A percentile compares a stretch with the other conserved stretches of the same genome.
Conservation (phyloP, 768 basidiomycete genomes). For the Porphyrellus cyaneotinctus region DNA sequence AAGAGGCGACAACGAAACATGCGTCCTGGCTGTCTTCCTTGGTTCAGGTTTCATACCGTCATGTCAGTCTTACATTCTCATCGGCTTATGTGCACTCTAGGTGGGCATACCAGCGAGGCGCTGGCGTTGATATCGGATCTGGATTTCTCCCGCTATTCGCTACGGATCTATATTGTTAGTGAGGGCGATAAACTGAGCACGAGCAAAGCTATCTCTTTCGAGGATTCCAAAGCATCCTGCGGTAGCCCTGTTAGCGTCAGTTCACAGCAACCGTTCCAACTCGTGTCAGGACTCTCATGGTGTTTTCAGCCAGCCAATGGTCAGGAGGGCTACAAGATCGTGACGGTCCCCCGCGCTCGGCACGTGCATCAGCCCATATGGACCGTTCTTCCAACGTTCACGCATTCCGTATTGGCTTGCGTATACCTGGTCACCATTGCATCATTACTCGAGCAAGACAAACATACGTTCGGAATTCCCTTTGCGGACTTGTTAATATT, state of each 20-base stretch:
- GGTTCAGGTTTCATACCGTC: slow-evolving; percentile 74
- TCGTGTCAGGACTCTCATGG: slow-evolving; percentile 9
- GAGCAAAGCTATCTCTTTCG: slow-evolving; percentile 64
- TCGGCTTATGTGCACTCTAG: slow-evolving; percentile 39
- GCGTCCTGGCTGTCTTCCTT: slow-evolving; percentile 76
- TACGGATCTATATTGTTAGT: slow-evolving; percentile 77
- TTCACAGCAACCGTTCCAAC: background rate
- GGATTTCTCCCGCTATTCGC: slow-evolving; percentile 69
- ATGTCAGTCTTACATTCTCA: background rate
- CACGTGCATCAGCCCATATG: slow-evolving; percentile 76
- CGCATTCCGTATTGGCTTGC: slow-evolving; percentile 57
- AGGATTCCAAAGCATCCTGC: slow-evolving; percentile 34
- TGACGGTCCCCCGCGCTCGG: slow-evolving; percentile 83
- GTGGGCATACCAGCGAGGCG: slow-evolving; percentile 92
- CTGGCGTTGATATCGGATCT: slow-evolving; percentile 67
- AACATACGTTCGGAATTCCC: slow-evolving; percentile 13
- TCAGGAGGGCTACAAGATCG: slow-evolving; percentile 40
- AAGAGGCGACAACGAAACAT: slow-evolving; percentile 26
- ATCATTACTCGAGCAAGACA: slow-evolving; percentile 38
- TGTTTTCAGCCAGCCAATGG: slow-evolving; percentile 3
- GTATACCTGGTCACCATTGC: slow-evolving; percentile 55
- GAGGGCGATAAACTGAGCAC: slow-evolving; percentile 78
- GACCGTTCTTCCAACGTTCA: slow-evolving; percentile 63
- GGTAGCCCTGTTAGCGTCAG: slow-evolving; percentile 14
- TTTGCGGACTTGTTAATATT: slow-evolving; percentile 78